A percentile compares a stretch with the other conserved stretches of the same genome.
phyloP scores from a whole-genome alignment of 495 filamentous ascomycete genomes.

The Penicillium cosmopolitanum region DNA sequence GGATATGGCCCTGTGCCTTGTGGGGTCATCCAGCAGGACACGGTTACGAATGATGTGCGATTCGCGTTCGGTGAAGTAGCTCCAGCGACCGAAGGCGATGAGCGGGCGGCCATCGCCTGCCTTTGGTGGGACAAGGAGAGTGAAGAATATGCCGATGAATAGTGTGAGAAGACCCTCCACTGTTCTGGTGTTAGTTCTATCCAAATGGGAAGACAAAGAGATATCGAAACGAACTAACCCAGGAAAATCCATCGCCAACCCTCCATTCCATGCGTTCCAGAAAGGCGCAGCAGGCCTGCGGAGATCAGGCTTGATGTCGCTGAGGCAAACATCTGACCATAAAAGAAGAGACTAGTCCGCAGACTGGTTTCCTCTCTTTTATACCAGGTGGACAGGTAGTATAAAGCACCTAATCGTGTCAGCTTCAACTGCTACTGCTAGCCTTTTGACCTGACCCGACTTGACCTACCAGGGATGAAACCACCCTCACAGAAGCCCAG shows the following conservation, averaged over 20 bases:
- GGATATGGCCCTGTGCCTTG: constrained; percentile 44
- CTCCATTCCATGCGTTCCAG: constrained; percentile 48
- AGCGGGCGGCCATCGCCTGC: constrained; percentile 46
- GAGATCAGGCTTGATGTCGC: constrained; percentile 58
- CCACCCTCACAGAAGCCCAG: constrained; percentile 62
- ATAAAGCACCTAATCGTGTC: constrained; percentile 50
- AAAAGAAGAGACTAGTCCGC: constrained; percentile 58
- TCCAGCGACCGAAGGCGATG: constrained; percentile 44
- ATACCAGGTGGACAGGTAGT: constrained; percentile 64
- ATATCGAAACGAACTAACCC: constrained; percentile 26
- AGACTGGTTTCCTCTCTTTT: constrained; percentile 59
- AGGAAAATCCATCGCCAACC: constrained; percentile 70
- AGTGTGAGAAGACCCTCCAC: constrained; percentile 61
- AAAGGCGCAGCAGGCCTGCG: constrained; percentile 53
- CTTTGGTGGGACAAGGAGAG: constrained; percentile 49
- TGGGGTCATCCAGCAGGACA: constrained; percentile 47
- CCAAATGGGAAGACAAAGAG: neutral
- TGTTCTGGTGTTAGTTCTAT: constrained; percentile 16
- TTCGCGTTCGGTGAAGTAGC: constrained; percentile 48
- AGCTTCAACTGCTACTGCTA: too few relatives aligned
- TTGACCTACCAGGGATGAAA: constrained; percentile 56
- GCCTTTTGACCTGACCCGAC: neutral
- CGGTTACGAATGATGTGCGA: constrained; percentile 46
- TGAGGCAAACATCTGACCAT: constrained; percentile 56
- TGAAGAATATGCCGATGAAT: constrained; percentile 52